A percentile compares a stretch with the other conserved stretches of the same genome.
These are phyloP conservation scores for Lichtheimia ramosa DNA, from an alignment of 371 early-diverging fungal genomes.

Conservation along the genomic window DNA sequence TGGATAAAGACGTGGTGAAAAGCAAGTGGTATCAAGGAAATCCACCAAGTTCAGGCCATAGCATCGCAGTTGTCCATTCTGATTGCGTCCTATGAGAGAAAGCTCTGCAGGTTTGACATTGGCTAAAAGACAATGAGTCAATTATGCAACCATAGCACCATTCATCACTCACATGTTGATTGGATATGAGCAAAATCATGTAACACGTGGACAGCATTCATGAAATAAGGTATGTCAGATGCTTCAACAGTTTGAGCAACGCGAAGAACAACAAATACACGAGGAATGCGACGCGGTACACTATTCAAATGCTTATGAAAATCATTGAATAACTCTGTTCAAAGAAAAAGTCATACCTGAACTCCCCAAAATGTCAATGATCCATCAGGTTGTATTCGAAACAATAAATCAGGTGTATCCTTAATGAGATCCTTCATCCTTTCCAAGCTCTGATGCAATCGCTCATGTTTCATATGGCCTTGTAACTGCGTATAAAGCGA, in stretches of 20 bases:
- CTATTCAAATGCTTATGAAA: conserved; percentile 56
- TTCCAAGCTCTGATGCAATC: conserved; percentile 38
- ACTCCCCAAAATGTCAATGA: conserved; percentile 82
- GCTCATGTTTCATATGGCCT: conserved; percentile 27
- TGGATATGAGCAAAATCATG: conserved; percentile 57
- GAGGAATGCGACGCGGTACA: conserved; percentile 63
- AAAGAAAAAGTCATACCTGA: conserved; percentile 46
- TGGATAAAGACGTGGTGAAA: conserved; percentile 57
- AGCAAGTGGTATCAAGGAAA: conserved; percentile 68
- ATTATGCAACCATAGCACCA: neutral
- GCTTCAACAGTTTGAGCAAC: conserved; percentile 61
- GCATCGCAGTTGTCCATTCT: conserved; percentile 62
- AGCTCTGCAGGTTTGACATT: conserved; percentile 72
- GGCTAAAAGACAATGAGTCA: conserved; percentile 28
- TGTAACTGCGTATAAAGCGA: conserved; percentile 44
- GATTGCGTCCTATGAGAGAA: conserved; percentile 57
- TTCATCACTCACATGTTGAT: conserved; percentile 32
- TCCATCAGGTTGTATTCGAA: conserved; percentile 70
- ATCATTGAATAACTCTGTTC: neutral
- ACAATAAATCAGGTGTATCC: conserved; percentile 81
- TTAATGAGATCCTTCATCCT: conserved; percentile 59
- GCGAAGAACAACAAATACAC: conserved; percentile 67
- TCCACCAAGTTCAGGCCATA: conserved; percentile 78
- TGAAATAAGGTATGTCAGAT: conserved; percentile 60
- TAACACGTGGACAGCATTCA: conserved; percentile 53